Percentiles rank a stretch among this genome's conserved stretches.
Evolutionary conservation across 192 early-diverging fungal species (phyloP).

Genomic region (Backusella mclennaniae): DNA sequence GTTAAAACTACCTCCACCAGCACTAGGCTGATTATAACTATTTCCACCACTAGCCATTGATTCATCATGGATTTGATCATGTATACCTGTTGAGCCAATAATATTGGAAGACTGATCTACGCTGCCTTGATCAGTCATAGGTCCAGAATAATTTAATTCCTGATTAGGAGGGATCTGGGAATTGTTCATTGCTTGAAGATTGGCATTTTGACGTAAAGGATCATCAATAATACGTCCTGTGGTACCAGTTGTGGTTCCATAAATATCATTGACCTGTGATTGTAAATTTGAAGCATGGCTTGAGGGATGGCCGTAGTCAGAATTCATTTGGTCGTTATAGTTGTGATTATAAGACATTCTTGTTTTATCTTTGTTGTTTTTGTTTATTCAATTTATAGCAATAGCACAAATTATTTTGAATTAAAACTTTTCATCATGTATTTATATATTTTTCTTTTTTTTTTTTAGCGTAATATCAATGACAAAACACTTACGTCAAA

Average conservation of each 20-base stretch:
- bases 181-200: not conserved
- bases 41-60: not conserved
- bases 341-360: not conserved
- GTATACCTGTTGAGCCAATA: slow-evolving; percentile 12
- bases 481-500: not conserved
- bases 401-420: not conserved
- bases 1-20: not conserved
- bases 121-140: not conserved
- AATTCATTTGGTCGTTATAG: not conserved
- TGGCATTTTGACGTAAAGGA: not conserved
- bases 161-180: not conserved
- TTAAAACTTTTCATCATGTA: not conserved
- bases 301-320: not conserved
- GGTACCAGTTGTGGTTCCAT: not conserved
- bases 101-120: not conserved
- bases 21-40: not conserved
- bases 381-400: not conserved
- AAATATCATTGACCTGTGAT: not conserved
- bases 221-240: not conserved
- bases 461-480: not conserved
- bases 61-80: not conserved
- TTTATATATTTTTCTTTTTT: not conserved
- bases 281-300: not conserved
- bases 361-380: not conserved
- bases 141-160: not conserved